Conservation (phyloP, 768 basidiomycete species). For the Mycena filopes region DNA sequence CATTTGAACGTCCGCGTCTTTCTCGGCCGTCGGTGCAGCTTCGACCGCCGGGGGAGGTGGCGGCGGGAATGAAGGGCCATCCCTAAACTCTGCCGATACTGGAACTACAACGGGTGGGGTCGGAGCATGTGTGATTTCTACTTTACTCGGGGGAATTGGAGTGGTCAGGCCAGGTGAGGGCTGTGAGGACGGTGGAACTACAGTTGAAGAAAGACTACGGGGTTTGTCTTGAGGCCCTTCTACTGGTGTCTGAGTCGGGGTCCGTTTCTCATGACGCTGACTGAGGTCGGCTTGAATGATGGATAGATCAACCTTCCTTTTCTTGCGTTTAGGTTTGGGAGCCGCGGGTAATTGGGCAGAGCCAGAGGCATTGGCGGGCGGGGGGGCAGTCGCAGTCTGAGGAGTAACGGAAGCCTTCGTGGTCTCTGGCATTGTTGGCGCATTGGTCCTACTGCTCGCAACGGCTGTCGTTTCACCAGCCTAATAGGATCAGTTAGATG, state of each 20-base stretch:
- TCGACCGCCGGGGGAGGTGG: neutral
- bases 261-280: conserved; percentile 28
- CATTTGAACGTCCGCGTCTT: conserved; percentile 11
- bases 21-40: neutral
- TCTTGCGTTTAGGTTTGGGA: conserved; percentile 28
- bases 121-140: neutral
- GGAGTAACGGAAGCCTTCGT: too few relatives aligned
- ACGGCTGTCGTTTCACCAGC: neutral
- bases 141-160: neutral
- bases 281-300: conserved; percentile 44
- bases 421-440: too few relatives aligned
- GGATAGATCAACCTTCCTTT: conserved; percentile 43
- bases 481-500: neutral
- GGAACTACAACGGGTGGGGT: too few relatives aligned
- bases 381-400: neutral
- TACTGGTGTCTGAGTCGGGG: neutral
- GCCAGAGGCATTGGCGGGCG: conserved; percentile 9
- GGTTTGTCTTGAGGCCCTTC: neutral
- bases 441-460: too few relatives aligned
- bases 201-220: neutral
- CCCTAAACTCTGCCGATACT: too few relatives aligned
- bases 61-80: too few relatives aligned
- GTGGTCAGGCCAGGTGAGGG: neutral
- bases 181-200: neutral
- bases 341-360: neutral